Conservation (phyloP, 192 early-diverging fungal genomes). For the Backusella liffmaniae region DNA sequence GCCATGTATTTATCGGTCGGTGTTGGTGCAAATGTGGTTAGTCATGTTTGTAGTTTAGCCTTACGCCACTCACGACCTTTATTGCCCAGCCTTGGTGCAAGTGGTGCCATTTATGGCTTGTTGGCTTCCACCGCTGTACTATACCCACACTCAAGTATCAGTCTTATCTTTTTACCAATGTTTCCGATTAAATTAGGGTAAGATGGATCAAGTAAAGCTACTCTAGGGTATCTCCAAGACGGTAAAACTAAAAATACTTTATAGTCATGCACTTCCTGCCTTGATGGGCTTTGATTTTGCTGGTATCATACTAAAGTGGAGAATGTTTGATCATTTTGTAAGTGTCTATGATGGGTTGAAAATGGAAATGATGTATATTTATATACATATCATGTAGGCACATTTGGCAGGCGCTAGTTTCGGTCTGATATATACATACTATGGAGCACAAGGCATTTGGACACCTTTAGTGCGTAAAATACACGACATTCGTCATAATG, state of each 20-base stretch:
- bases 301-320: slow-evolving; percentile 74
- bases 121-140: slow-evolving; percentile 58
- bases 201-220: not conserved
- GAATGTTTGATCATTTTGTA: slow-evolving; percentile 74
- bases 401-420: slow-evolving; percentile 67
- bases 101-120: slow-evolving; percentile 76
- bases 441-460: slow-evolving; percentile 49
- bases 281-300: slow-evolving; percentile 70
- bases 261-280: slow-evolving; percentile 64
- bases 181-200: slow-evolving; percentile 39
- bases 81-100: slow-evolving; percentile 76
- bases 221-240: too few relatives aligned
- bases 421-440: slow-evolving; percentile 57
- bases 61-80: slow-evolving; percentile 41
- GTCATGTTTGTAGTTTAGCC: slow-evolving; percentile 56
- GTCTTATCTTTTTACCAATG: slow-evolving; percentile 63
- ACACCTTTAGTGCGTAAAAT: slow-evolving; percentile 35
- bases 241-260: too few relatives aligned
- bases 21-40: slow-evolving; percentile 61
- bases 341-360: slow-evolving; percentile 22
- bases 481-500: slow-evolving; percentile 15
- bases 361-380: not conserved
- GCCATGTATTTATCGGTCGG: slow-evolving; percentile 80
- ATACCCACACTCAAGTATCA: slow-evolving; percentile 56
- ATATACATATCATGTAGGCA: slow-evolving; percentile 36